Base-by-base conservation (phyloP, 768 basidiomycete genomes). In the Leccinum imitatum region DNA sequence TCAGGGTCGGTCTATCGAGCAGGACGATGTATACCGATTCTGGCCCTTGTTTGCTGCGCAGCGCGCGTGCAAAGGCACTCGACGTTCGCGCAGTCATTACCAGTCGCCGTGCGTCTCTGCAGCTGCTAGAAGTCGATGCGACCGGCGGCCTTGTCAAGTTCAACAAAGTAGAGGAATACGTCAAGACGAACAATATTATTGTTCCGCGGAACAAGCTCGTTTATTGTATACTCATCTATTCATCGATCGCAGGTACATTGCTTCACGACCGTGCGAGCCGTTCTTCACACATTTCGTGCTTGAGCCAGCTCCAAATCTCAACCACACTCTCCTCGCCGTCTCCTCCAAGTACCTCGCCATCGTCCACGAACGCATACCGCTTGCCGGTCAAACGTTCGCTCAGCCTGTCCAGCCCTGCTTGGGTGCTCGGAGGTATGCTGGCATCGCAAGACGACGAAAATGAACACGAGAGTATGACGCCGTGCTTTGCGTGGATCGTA, bases 121-220 rank as follows among this genome's bases (percentile, higher is more conserved):
- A 87, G 65, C 93, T 94, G 1, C 81, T 99, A 57, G 96, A 98
- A 76, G 82, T 96, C 30, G 96, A 98, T 74, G 79, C 82, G 55
- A 94, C 91, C 1, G 96, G 96, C 1, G 96, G 96, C 5, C 76
- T 98, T 33, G 73, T 98, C 64, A 98, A 99, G 79, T 82, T 98
- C 52, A 99, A 99, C 74, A 74, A 91, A 44, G 91, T 98, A 17
- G 88, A 97, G 63, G 87, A 84, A 73, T 95, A 98, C 73, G 81
- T 96, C 62, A 84, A 84, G 46, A 80, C 83, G 60, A 85, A 98
- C 75, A 76, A 84, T 33, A 33, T n/a, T n/a, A n/a, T 13, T 47
- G 95, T 98, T 1, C 95, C 95, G 3, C 84, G 86, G 61, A 98
- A 98, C 78, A 84, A 83, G 63, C 81, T 98, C 33, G 33, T 33